Conservation (phyloP, 345 rosid species). For the Arabis alpina region DNA sequence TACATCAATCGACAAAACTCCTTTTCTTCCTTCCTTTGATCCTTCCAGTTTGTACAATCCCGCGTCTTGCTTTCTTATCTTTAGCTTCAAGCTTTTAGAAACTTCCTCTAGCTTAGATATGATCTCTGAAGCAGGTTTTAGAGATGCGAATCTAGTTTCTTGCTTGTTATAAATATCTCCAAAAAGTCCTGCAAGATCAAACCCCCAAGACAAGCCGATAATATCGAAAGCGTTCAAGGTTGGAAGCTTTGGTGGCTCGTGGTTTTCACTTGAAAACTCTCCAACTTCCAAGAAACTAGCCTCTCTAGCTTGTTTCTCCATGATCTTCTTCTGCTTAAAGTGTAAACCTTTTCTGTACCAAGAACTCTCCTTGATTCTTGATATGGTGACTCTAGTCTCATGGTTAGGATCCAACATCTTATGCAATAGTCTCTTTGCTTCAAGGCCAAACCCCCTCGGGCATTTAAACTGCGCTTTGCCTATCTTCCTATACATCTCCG, state of each 20-base stretch:
- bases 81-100: slow-evolving; percentile 56
- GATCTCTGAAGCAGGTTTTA: slow-evolving; percentile 61
- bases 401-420: slow-evolving; percentile 71
- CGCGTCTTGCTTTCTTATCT: slow-evolving; percentile 63
- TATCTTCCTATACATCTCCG: slow-evolving; percentile 73
- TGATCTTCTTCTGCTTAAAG: slow-evolving; percentile 47
- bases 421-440: slow-evolving; percentile 53
- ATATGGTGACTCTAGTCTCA: slow-evolving; percentile 55
- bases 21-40: slow-evolving; percentile 67
- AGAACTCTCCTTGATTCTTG: slow-evolving; percentile 62
- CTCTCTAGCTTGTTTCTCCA: slow-evolving; percentile 46
- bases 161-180: slow-evolving; percentile 47
- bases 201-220: slow-evolving; percentile 64
- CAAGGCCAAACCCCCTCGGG: slow-evolving; percentile 68
- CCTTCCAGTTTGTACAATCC: slow-evolving; percentile 71
- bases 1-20: slow-evolving; percentile 61
- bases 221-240: slow-evolving; percentile 75
- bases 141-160: slow-evolving; percentile 65
- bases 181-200: slow-evolving; percentile 70
- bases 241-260: slow-evolving; percentile 47
- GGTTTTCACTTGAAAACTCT: slow-evolving; percentile 43
- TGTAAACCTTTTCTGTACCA: slow-evolving; percentile 69
- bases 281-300: slow-evolving; percentile 29
- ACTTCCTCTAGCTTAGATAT: slow-evolving; percentile 65
- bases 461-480: slow-evolving; percentile 65